Conservation (phyloP, 768 basidiomycete species). For the Cyclocybe aegerita region DNA sequence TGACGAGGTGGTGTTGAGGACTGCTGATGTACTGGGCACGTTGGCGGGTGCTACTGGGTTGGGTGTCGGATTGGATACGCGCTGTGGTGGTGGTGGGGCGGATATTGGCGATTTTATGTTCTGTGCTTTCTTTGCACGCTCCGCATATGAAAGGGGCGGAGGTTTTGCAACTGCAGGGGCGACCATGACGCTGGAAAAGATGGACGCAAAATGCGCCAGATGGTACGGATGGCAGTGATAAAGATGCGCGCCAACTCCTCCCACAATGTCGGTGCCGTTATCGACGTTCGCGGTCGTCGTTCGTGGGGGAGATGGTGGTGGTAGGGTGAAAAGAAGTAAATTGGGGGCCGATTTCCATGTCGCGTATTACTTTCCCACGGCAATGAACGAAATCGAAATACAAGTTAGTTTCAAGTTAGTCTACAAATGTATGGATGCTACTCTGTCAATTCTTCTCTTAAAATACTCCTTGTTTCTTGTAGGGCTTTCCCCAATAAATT, state of each 20-base stretch:
- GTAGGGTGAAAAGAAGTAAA: too few species aligned
- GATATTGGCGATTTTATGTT: conserved; percentile 29
- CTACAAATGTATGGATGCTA: neutral
- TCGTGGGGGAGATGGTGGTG: conserved; percentile 10
- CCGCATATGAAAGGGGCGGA: conserved; percentile 56
- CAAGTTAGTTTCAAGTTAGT: neutral
- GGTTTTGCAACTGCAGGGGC: neutral
- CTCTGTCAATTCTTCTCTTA: conserved; percentile 29
- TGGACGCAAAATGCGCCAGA: too few species aligned
- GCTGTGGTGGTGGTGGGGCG: conserved; percentile 3
- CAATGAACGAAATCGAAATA: neutral
- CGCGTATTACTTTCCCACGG: conserved; percentile 10
- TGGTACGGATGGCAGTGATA: too few species aligned
- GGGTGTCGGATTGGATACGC: too few species aligned
- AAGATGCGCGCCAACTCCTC: too few species aligned
- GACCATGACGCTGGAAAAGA: too few species aligned
- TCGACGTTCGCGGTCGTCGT: too few species aligned
- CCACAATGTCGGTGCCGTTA: too few species aligned
- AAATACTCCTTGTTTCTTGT: conserved; percentile 34
- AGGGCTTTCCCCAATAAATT: conserved; percentile 56
- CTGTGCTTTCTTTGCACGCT: conserved; percentile 51
- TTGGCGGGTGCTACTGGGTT: too few species aligned
- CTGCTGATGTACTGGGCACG: too few species aligned
- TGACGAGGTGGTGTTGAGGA: too few species aligned
- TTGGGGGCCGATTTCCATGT: too few species aligned